phyloP scores from a whole-genome alignment of 345 rosid species.

The Euclidium syriacum region DNA sequence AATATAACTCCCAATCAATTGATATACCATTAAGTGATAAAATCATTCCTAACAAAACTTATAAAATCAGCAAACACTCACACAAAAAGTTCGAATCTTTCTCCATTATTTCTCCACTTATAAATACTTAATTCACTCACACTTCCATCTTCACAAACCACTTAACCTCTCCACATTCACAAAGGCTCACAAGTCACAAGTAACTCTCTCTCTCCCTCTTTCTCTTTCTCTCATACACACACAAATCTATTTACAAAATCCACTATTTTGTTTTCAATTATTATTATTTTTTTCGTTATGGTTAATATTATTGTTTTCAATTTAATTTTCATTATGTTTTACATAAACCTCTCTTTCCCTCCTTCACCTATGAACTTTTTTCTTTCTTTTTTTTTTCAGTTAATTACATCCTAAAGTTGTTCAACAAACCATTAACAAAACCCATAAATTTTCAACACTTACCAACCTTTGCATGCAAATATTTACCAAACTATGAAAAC shows the following conservation, averaged over 20 bases:
- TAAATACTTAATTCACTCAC: slow-evolving; percentile 19
- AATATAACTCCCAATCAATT: not conserved
- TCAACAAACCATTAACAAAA: not conserved
- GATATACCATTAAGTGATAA: slow-evolving; percentile 5
- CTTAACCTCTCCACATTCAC: slow-evolving; percentile 14
- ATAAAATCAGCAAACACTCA: slow-evolving; percentile 6
- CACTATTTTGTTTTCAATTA: not conserved
- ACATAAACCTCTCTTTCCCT: not conserved
- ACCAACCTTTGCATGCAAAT: slow-evolving; percentile 4
- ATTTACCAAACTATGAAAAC: slow-evolving; percentile 1
- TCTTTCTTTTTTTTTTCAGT: no score
- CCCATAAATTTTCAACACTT: slow-evolving; percentile 1
- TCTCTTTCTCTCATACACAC: not conserved
- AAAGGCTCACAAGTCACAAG: slow-evolving; percentile 12
- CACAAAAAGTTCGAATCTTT: not conserved
- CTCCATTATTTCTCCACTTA: slow-evolving; percentile 17
- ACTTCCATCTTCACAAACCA: slow-evolving; percentile 12
- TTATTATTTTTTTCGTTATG: no score
- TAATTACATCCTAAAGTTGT: no score
- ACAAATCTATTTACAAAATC: not conserved
- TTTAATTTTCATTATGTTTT: slow-evolving; percentile 4
- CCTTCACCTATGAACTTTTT: no score
- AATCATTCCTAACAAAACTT: not conserved
- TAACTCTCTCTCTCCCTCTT: slow-evolving; percentile 5
- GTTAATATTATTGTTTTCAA: no score